phyloP scores from a whole-genome alignment of 176 grass and related monocot species.

The Miscanthus lutarioriparius region DNA sequence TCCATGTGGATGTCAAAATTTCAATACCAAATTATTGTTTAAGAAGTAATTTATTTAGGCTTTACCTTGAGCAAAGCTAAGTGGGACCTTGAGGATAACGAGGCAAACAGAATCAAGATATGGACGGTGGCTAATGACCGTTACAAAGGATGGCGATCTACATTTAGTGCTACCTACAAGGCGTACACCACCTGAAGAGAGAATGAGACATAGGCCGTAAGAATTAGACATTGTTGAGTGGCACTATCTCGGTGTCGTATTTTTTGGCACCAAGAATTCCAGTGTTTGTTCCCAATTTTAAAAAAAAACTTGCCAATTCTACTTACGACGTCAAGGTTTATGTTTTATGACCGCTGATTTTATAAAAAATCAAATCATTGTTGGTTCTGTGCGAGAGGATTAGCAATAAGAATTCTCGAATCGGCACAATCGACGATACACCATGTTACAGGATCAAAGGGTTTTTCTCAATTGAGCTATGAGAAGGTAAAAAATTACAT shows the following conservation, averaged over 20 bases:
- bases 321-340: not conserved
- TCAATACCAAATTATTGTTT: not conserved
- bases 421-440: too few species aligned
- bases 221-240: conserved; percentile 5
- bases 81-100: not conserved
- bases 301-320: too few species aligned
- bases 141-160: not conserved
- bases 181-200: not conserved
- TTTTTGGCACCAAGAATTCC: too few species aligned
- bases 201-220: not conserved
- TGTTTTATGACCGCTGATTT: too few species aligned
- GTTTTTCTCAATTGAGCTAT: not conserved
- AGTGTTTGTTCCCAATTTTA: too few species aligned
- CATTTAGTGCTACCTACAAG: conserved; percentile 5
- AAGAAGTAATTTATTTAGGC: not conserved
- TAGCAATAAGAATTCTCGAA: too few species aligned
- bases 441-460: too few species aligned
- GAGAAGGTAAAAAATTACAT: too few species aligned
- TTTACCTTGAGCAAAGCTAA: not conserved
- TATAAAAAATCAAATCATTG: too few species aligned
- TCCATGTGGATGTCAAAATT: not conserved
- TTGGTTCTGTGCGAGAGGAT: too few species aligned
- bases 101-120: not conserved
- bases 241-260: too few species aligned
- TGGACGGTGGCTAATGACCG: not conserved